Evolutionary conservation across 305 asterid genomes (phyloP).

Genomic region (Fraxinus floribunda): DNA sequence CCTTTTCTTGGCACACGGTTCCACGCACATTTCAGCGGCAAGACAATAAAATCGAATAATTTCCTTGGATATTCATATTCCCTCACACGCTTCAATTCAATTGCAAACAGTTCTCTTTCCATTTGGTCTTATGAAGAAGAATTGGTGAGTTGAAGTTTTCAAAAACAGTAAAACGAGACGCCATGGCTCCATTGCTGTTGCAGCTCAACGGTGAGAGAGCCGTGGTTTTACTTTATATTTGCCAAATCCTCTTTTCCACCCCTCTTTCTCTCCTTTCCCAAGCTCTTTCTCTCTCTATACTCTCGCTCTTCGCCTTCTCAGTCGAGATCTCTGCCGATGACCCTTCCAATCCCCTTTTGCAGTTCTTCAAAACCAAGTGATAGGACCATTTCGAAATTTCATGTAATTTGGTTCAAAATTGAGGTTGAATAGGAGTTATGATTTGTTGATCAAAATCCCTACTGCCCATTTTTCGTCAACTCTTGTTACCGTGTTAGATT

Average conservation of each 20-base stretch:
- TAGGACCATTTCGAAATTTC: not conserved
- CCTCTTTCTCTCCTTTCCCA: constrained; percentile 58
- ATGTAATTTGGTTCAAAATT: not conserved
- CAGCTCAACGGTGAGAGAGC: constrained; percentile 84
- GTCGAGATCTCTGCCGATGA: constrained; percentile 76
- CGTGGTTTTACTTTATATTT: constrained; percentile 64
- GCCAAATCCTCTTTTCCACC: constrained; percentile 47
- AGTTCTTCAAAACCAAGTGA: constrained; percentile 64
- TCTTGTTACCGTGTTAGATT: not conserved
- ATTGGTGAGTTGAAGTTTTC: constrained; percentile 6
- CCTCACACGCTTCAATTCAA: not conserved
- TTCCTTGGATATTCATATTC: not conserved
- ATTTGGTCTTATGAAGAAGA: not conserved
- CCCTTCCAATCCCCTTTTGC: constrained; percentile 50
- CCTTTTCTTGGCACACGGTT: constrained; percentile 21
- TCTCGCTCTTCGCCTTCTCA: constrained; percentile 64
- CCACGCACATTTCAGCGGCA: not conserved
- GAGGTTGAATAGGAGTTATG: constrained; percentile 8
- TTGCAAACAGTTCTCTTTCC: not conserved
- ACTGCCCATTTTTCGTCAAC: constrained; percentile 6
- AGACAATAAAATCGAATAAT: not conserved
- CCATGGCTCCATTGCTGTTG: constrained; percentile 58
- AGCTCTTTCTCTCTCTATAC: constrained; percentile 50
- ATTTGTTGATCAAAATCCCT: not conserved
- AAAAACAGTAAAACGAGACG: not conserved